Conservation (phyloP, 2,329 filamentous ascomycete species). For the Coniochaeta sp. region DNA sequence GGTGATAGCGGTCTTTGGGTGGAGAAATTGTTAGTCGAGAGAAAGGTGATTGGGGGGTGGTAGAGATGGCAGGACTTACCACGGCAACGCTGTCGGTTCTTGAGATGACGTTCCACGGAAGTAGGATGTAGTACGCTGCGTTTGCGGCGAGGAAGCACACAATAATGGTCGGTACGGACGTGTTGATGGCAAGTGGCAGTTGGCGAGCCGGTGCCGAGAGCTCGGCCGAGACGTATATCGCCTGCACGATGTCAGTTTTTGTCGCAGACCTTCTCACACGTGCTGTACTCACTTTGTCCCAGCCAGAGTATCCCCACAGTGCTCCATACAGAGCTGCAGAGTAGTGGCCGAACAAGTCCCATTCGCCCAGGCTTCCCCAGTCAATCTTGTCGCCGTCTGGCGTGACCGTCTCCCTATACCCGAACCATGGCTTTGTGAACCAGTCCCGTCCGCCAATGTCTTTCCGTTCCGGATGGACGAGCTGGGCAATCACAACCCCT, state of each 20-base stretch:
- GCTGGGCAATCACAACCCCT: slow-evolving; percentile 34
- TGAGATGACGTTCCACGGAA: slow-evolving; percentile 51
- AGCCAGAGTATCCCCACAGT: slow-evolving; percentile 58
- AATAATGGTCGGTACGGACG: slow-evolving; percentile 51
- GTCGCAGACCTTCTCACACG: not conserved
- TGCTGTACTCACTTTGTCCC: slow-evolving; percentile 48
- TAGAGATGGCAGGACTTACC: slow-evolving; percentile 27
- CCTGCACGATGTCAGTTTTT: slow-evolving; percentile 23
- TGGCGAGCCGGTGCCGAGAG: slow-evolving; percentile 41
- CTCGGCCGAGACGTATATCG: slow-evolving; percentile 48
- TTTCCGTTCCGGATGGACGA: slow-evolving; percentile 24
- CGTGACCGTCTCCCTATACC: slow-evolving; percentile 36
- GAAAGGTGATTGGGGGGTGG: not conserved
- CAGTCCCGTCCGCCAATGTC: slow-evolving; percentile 40
- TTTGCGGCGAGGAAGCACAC: slow-evolving; percentile 53
- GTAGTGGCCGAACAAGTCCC: slow-evolving; percentile 53
- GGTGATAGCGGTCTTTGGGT: slow-evolving; percentile 42
- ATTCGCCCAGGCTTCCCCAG: slow-evolving; percentile 39
- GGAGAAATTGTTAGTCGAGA: slow-evolving; percentile 7
- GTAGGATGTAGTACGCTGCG: slow-evolving; percentile 52
- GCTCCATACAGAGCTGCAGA: slow-evolving; percentile 55
- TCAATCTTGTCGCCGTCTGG: slow-evolving; percentile 41
- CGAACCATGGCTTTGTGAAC: slow-evolving; percentile 47
- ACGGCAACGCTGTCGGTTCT: slow-evolving; percentile 56
- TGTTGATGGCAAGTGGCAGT: slow-evolving; percentile 54